Base-by-base conservation (phyloP, 1,284 basidiomycete species). In the Trichosporon sp. region DNA sequence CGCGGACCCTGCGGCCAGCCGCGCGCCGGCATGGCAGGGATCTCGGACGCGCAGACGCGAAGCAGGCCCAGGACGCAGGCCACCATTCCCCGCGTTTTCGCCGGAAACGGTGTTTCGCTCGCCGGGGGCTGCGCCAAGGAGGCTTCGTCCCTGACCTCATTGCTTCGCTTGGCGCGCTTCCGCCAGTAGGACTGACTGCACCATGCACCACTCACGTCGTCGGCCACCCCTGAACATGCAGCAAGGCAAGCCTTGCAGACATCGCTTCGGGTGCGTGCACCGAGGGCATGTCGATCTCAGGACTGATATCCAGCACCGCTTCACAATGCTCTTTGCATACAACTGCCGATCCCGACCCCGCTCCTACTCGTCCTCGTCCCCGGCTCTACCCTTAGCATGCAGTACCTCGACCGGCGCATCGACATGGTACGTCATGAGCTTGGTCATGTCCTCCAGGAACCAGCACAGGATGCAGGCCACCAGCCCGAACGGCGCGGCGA, bases 351-450 rank as follows among this genome's bases (percentile, higher is more conserved):
- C 35, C 12, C 13, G 9, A 7, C 35, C n/a, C 13, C 2, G 35
- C 35, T 38, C 5, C 32, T 32, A 5, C 9, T 32, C 32, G 9
- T 32, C 5, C 32, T n/a, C 6, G 5, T 51, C 47, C 21, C 9
- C 47, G 3, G 23, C 38, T 34, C 29, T 7, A 3, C 65, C 64
- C 68, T 42, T 67, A 9, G 60, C 69, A 29, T 70, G 64, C 1
- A 70, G 66, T 25, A 68, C 66, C 66, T 70, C 69, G 1, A 70
- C 64, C 0, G 69, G 69, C 0, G 69, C 69, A 34, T 70, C 69
- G 29, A 70, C 69, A 7, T 64, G 42, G 29, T 70, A 70, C 29
- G 27, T 68, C 69, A 70, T 70, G 11, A 70, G 31, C 15, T 2
- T 25, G 1, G 66, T 64, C 27, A 58, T n/a, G 62, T 70, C 69